phyloP scores from a whole-genome alignment of 352 stramenopile species.

The Phytophthora pisi region DNA sequence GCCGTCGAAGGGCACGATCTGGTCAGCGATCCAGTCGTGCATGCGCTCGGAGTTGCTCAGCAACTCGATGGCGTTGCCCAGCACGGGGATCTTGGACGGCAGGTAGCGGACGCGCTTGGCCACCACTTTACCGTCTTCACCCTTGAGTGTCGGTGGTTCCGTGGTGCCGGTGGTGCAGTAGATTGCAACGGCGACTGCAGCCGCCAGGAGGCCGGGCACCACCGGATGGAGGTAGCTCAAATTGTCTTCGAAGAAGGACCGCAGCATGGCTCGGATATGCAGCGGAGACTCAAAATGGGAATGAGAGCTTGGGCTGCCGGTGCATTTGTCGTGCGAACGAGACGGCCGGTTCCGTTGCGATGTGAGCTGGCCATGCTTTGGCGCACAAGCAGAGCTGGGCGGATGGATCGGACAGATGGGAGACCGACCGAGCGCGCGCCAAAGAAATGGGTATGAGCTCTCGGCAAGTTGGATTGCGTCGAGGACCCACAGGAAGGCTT shows the following conservation, averaged over 20 bases:
- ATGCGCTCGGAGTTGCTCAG: slow-evolving; percentile 43
- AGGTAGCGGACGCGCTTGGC: slow-evolving; percentile 36
- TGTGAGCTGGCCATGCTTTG: slow-evolving; percentile 10
- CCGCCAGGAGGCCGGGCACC: slow-evolving; percentile 25
- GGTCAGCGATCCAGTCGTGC: slow-evolving; percentile 59
- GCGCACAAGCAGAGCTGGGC: slow-evolving; percentile 11
- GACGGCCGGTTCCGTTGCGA: slow-evolving; percentile 9
- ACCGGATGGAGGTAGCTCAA: slow-evolving; percentile 17
- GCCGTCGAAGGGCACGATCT: slow-evolving; percentile 39
- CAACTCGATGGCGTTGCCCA: slow-evolving; percentile 48
- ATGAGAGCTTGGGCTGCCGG: background rate
- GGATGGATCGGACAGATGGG: slow-evolving; percentile 5
- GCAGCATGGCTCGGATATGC: slow-evolving; percentile 13
- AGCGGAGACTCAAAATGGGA: slow-evolving; percentile 4
- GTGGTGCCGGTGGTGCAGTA: slow-evolving; percentile 22
- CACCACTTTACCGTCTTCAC: slow-evolving; percentile 10
- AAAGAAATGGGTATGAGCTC: slow-evolving; percentile 17
- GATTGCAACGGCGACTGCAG: slow-evolving; percentile 20
- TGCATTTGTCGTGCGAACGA: slow-evolving; percentile 3
- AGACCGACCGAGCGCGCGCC: background rate
- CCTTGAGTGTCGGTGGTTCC: slow-evolving; percentile 1
- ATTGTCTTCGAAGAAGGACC: slow-evolving; percentile 31
- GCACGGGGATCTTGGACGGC: slow-evolving; percentile 36
- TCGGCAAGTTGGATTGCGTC: background rate
- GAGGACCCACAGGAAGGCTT: background rate